These are phyloP conservation scores for Cicer judaicum DNA, from an alignment of 306 rosid genomes.

Conservation along the genomic window DNA sequence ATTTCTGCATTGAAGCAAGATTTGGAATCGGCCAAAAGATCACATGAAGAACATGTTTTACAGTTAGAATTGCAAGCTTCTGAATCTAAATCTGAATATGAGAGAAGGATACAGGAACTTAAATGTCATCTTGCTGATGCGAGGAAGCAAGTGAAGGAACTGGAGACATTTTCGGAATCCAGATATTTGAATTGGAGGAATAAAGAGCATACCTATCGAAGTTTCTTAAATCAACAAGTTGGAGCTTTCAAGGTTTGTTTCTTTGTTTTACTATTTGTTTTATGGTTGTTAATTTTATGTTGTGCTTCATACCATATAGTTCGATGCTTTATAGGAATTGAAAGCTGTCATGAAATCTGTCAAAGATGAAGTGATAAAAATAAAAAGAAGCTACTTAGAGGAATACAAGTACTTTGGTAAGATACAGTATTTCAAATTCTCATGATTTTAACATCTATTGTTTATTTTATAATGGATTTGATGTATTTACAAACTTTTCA, in stretches of 20 bases:
- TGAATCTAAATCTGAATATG: constrained; percentile 66
- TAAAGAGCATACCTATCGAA: constrained; percentile 71
- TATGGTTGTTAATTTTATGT: constrained; percentile 22
- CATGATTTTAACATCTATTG: constrained; percentile 18
- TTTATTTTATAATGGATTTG: constrained; percentile 36
- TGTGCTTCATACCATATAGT: constrained; percentile 32
- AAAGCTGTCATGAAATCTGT: constrained; percentile 66
- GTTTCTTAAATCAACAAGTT: constrained; percentile 56
- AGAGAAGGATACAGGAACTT: constrained; percentile 66
- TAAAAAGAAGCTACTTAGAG: constrained; percentile 64
- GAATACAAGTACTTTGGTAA: constrained; percentile 85
- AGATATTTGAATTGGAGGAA: constrained; percentile 77
- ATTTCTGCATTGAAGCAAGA: constrained; percentile 70
- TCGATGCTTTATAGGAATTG: constrained; percentile 62
- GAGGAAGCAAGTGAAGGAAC: constrained; percentile 67
- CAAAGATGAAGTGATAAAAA: constrained; percentile 67
- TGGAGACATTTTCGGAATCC: constrained; percentile 79
- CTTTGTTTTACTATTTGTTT: constrained; percentile 36
- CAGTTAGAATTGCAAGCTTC: constrained; percentile 66
- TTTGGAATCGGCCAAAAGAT: constrained; percentile 61
- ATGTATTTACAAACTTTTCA: constrained; percentile 36
- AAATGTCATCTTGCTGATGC: constrained; percentile 64
- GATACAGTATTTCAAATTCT: constrained; percentile 38
- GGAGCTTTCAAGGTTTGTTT: constrained; percentile 75
- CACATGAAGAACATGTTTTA: constrained; percentile 60